These are phyloP conservation scores for Daedaleopsis sinensis DNA, from an alignment of 768 basidiomycete genomes.

Conservation along the genomic window DNA sequence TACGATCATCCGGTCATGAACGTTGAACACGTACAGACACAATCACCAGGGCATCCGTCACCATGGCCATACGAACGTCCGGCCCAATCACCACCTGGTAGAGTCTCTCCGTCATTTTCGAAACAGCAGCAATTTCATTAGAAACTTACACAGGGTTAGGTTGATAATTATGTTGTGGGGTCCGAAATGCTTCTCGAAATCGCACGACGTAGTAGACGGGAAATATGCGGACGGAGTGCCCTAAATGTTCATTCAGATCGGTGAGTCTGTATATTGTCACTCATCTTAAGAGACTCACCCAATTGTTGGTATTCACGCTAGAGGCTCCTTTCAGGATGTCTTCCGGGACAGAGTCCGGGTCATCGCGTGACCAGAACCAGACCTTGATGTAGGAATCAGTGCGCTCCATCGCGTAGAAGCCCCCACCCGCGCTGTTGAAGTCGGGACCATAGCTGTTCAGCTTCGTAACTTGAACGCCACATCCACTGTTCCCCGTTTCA, in stretches of 20 bases:
- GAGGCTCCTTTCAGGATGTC: conserved; percentile 46
- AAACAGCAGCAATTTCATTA: too few relatives aligned
- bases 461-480: conserved; percentile 48
- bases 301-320: conserved; percentile 49
- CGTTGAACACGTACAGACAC: conserved; percentile 53
- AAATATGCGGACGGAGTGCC: conserved; percentile 65
- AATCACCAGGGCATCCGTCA: conserved; percentile 53
- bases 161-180: conserved; percentile 70
- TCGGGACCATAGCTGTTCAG: conserved; percentile 54
- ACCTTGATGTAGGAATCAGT: conserved; percentile 59
- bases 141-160: conserved; percentile 67
- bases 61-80: too few relatives aligned
- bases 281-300: too few relatives aligned
- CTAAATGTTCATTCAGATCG: conserved; percentile 53
- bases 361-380: conserved; percentile 69
- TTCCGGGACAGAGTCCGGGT: conserved; percentile 41
- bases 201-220: conserved; percentile 59
- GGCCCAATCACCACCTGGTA: conserved; percentile 63
- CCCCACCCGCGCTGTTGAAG: conserved; percentile 64
- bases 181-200: conserved; percentile 55
- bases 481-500: conserved; percentile 54
- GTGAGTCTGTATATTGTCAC: too few relatives aligned
- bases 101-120: neutral
- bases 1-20: neutral
- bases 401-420: conserved; percentile 68